These are phyloP conservation scores for Umbelopsis sp. DNA, from an alignment of 192 early-diverging fungal genomes.

Conservation along the genomic window DNA sequence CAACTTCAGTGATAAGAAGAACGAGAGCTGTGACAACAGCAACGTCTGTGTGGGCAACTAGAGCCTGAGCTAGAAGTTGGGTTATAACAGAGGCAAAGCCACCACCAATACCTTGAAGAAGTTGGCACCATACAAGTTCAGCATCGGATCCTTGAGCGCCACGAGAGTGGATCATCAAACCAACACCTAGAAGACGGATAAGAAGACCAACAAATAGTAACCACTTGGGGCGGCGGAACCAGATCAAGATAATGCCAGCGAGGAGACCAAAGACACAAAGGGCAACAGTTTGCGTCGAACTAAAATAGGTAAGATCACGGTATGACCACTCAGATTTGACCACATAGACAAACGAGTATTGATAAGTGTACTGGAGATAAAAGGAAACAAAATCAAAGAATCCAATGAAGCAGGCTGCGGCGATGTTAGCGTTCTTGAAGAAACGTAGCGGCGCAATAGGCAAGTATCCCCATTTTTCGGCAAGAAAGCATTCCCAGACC, in stretches of 20 bases:
- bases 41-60: slow-evolving; percentile 30
- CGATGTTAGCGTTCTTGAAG: slow-evolving; percentile 22
- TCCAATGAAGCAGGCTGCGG: slow-evolving; percentile 7
- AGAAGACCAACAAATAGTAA: slow-evolving; percentile 26
- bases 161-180: slow-evolving; percentile 37
- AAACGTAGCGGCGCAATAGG: slow-evolving; percentile 23
- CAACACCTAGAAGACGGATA: slow-evolving; percentile 29
- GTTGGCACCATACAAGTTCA: slow-evolving; percentile 26
- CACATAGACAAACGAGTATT: slow-evolving; percentile 27
- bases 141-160: slow-evolving; percentile 22
- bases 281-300: slow-evolving; percentile 24
- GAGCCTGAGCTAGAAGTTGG: slow-evolving; percentile 25
- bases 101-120: slow-evolving; percentile 23
- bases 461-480: neutral
- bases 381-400: slow-evolving; percentile 4
- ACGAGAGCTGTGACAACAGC: slow-evolving; percentile 40
- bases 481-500: slow-evolving; percentile 22
- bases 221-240: slow-evolving; percentile 18
- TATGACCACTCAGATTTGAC: slow-evolving; percentile 9
- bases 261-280: slow-evolving; percentile 19
- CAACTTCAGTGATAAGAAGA: slow-evolving; percentile 26
- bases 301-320: slow-evolving; percentile 16
- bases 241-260: slow-evolving; percentile 25
- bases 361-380: slow-evolving; percentile 19
- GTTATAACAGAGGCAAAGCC: slow-evolving; percentile 25